Evolutionary conservation across 352 stramenopile genomes (phyloP).

Genomic region (Thraustochytrium striatum): DNA sequence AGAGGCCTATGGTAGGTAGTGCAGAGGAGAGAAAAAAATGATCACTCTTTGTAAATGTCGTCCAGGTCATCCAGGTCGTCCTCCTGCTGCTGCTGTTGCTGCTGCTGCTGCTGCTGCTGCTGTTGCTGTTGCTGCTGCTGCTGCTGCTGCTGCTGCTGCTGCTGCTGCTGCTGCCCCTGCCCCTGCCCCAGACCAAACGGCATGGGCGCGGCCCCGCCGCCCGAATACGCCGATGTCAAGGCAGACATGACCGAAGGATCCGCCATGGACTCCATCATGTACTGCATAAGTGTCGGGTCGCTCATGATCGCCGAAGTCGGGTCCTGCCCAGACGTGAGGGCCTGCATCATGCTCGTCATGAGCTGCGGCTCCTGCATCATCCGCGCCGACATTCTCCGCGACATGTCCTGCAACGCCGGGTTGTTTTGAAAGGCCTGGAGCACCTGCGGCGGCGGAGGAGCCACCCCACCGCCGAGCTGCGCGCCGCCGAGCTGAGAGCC

Average conservation of each 20-base stretch:
- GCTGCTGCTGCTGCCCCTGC: neutral
- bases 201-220: neutral
- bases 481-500: neutral
- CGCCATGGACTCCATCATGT: neutral
- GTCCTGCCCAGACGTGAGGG: slow-evolving; percentile 30
- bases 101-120: slow-evolving; percentile 5
- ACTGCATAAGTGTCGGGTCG: slow-evolving; percentile 16
- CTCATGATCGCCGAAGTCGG: slow-evolving; percentile 20
- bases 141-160: neutral
- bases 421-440: slow-evolving; percentile 34
- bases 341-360: neutral
- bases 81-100: neutral
- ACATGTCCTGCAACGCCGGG: slow-evolving; percentile 12
- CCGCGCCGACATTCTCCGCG: slow-evolving; percentile 6
- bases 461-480: neutral
- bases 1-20: no score
- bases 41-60: no score
- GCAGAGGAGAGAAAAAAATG: no score
- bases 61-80: neutral
- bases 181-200: neutral
- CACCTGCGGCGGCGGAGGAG: neutral
- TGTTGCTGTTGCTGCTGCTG: neutral
- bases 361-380: slow-evolving; percentile 36
- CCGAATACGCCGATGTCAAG: neutral
- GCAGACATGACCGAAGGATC: slow-evolving; percentile 6